A percentile compares a stretch with the other conserved stretches of the same genome.
Evolutionary conservation across 2,329 filamentous ascomycete genomes (phyloP).

Genomic region (Arthrobotrys entomopaga): DNA sequence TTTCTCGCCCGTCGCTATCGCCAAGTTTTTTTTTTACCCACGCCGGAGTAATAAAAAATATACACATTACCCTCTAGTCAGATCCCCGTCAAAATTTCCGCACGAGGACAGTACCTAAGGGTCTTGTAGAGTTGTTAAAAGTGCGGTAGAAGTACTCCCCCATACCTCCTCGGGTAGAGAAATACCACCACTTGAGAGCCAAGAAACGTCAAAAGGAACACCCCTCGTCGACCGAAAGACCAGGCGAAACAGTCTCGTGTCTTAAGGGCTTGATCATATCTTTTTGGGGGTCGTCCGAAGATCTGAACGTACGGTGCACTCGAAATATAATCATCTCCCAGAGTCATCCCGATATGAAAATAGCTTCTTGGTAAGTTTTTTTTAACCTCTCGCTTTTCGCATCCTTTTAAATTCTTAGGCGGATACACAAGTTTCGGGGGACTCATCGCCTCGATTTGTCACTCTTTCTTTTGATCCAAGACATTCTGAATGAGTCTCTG

Average conservation of each 20-base stretch:
- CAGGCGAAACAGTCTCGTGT: conserved; percentile 54
- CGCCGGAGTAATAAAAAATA: conserved; percentile 11
- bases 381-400: conserved; percentile 16
- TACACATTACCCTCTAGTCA: conserved; percentile 14
- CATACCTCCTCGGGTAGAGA: neutral
- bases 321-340: conserved; percentile 53
- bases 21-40: conserved; percentile 11
- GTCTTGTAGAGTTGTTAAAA: conserved; percentile 12
- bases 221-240: conserved; percentile 26
- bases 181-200: conserved; percentile 15
- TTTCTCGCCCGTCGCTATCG: conserved; percentile 20
- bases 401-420: conserved; percentile 21
- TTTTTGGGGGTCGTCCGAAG: conserved; percentile 25
- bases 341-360: conserved; percentile 52
- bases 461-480: conserved; percentile 41
- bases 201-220: conserved; percentile 44
- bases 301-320: conserved; percentile 27
- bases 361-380: conserved; percentile 51
- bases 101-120: conserved; percentile 55
- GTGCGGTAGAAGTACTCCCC: conserved; percentile 6
- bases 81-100: conserved; percentile 36
- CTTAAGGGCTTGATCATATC: conserved; percentile 50
- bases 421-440: conserved; percentile 19
- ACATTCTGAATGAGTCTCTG: conserved; percentile 39
- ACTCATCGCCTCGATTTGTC: conserved; percentile 40